Evolutionary conservation across 2,329 filamentous ascomycete species (phyloP), one percentile per base, ranked within the genome.

Genomic region (Graphiopsis chlorocephala): DNA sequence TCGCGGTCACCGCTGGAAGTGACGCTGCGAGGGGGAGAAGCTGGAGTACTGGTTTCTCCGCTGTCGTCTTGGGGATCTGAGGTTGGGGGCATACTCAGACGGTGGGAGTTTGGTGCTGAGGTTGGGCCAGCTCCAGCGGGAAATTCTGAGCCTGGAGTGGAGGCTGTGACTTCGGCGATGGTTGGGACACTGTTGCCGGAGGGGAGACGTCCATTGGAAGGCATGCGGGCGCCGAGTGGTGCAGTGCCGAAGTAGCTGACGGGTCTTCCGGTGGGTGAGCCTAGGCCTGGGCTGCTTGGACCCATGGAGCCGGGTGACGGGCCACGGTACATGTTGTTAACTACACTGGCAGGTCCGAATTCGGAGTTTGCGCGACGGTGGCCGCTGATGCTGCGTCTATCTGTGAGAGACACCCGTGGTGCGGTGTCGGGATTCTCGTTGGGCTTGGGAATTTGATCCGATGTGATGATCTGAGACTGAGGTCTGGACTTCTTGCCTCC

Each of bases 301-400:
- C 71, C 72, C 61, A 64, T 11, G 45, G 25, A 42, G 47, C 59
- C 59, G 2, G 59, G 59, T 10, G 59, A 62, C 2, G 88, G 85
- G 15, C 90, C 90, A 73, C 89, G 89, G 80, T 96, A 96, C 90
- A 97, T 96, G 77, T 93, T 93, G 72, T 91, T 92, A 57, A 97
- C 89, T 31, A 96, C 86, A 66, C 85, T 87, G 8, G 91, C 90
- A 20, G 64, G 68, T 10, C 72, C 73, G 70, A 78, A 78, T 42
- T 83, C 81, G 4, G 79, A 81, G 38, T 76, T 78, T 15, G 79
- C 77, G 59, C 80, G 79, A 23, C 79, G 76, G 68, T 82, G 80
- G 28, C 72, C 74, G 33, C 77, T 73, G 35, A 73, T 75, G 48
- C 79, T 77, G 81, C 82, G 67, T 83, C 81, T 74, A 75, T 85